phyloP scores from a whole-genome alignment of 1,284 basidiomycete genomes.

The Fomitopsis schrenkii region DNA sequence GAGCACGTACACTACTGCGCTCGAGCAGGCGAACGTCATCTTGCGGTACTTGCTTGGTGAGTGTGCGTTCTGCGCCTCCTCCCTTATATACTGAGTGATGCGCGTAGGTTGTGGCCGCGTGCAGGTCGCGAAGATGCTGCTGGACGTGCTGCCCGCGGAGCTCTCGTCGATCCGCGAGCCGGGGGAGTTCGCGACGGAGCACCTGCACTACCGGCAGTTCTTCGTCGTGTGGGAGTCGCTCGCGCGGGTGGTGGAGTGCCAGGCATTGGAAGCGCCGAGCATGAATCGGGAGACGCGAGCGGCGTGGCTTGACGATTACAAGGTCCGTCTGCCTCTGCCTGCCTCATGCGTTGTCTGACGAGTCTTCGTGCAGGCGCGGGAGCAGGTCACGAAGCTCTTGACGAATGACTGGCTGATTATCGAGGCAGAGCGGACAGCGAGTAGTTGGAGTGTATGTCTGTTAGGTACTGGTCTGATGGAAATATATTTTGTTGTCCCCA shows the following conservation, averaged over 20 bases:
- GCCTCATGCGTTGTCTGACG: too few relatives aligned
- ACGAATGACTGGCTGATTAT: slow-evolving; percentile 72
- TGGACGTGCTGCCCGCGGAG: slow-evolving; percentile 64
- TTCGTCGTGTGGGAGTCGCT: slow-evolving; percentile 67
- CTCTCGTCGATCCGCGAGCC: slow-evolving; percentile 55
- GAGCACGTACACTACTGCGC: slow-evolving; percentile 70
- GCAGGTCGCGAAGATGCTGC: slow-evolving; percentile 56
- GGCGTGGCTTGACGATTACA: slow-evolving; percentile 64
- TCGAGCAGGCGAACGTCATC: slow-evolving; percentile 83
- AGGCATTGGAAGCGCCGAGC: slow-evolving; percentile 46
- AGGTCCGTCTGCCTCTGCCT: slow-evolving; percentile 31
- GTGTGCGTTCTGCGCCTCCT: slow-evolving; percentile 14
- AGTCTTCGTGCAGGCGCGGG: slow-evolving; percentile 38
- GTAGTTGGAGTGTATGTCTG: too few relatives aligned
- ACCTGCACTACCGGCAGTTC: slow-evolving; percentile 70
- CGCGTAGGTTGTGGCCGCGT: slow-evolving; percentile 60
- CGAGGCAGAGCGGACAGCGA: slow-evolving; percentile 40
- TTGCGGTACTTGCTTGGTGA: slow-evolving; percentile 84
- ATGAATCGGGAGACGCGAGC: slow-evolving; percentile 55
- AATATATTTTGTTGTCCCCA: too few relatives aligned
- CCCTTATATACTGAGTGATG: slow-evolving; percentile 6
- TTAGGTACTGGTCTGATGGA: too few relatives aligned
- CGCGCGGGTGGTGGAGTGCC: slow-evolving; percentile 52
- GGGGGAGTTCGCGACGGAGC: slow-evolving; percentile 64
- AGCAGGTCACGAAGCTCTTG: slow-evolving; percentile 61